A percentile compares a stretch with the other conserved stretches of the same genome.
Conservation (phyloP, 345 rosid genomes). For the Arabidopsis thaliana region DNA sequence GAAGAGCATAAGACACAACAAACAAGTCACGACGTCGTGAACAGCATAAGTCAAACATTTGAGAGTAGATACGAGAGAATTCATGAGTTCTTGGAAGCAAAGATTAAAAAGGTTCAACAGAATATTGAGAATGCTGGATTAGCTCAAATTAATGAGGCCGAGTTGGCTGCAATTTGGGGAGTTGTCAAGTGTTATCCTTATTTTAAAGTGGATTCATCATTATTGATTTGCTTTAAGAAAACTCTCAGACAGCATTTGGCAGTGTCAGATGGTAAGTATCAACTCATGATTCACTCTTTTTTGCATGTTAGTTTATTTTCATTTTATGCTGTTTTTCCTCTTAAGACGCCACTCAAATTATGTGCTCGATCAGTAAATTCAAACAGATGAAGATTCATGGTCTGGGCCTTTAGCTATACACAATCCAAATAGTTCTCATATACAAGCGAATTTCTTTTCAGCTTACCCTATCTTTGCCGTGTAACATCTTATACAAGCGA, state of each 20-base stretch:
- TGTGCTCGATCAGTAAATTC: not conserved
- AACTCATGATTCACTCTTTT: conserved; percentile 2
- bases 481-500: conserved; percentile 19
- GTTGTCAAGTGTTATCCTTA: conserved; percentile 67
- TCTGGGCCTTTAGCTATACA: conserved; percentile 8
- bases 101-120: conserved; percentile 46
- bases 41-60: conserved; percentile 49
- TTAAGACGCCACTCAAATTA: conserved; percentile 11
- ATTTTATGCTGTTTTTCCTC: not conserved
- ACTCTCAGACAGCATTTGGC: conserved; percentile 57
- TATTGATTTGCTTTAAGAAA: conserved; percentile 59
- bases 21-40: conserved; percentile 37
- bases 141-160: conserved; percentile 46
- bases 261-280: conserved; percentile 57
- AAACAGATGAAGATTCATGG: conserved; percentile 12
- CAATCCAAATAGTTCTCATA: conserved; percentile 16
- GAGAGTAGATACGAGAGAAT: conserved; percentile 53
- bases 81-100: conserved; percentile 49
- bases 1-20: conserved; percentile 51
- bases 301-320: conserved; percentile 33
- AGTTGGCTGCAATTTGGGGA: conserved; percentile 78
- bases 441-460: conserved; percentile 41
- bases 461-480: conserved; percentile 28
- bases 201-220: conserved; percentile 49
- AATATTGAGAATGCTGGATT: conserved; percentile 44